These are phyloP conservation scores for Blastomyces emzantsi DNA, from an alignment of 2,329 filamentous ascomycete species.

Conservation along the genomic window DNA sequence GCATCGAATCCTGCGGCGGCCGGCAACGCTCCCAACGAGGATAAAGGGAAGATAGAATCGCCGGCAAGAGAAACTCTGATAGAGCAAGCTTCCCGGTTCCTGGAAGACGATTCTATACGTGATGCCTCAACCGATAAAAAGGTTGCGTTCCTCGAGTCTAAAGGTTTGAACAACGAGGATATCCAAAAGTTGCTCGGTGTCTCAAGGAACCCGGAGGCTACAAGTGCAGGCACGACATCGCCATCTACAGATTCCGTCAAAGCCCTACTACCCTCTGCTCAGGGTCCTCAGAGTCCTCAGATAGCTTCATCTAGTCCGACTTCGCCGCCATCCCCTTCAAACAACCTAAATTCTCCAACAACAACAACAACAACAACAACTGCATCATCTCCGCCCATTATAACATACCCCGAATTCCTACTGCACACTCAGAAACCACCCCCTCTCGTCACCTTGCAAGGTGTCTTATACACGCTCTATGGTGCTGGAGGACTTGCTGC, in stretches of 20 bases:
- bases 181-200: slow-evolving; percentile 57
- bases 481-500: slow-evolving; percentile 47
- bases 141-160: slow-evolving; percentile 64
- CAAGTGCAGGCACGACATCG: slow-evolving; percentile 15
- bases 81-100: slow-evolving; percentile 64
- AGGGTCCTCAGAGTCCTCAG: background rate
- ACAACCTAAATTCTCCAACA: background rate
- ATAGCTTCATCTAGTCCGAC: background rate
- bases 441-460: slow-evolving; percentile 50
- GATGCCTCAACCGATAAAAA: slow-evolving; percentile 63
- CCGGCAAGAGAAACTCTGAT: slow-evolving; percentile 31
- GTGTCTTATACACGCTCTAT: slow-evolving; percentile 49
- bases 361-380: slow-evolving; percentile 5
- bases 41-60: slow-evolving; percentile 17
- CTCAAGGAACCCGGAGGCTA: slow-evolving; percentile 26
- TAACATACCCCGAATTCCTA: slow-evolving; percentile 59
- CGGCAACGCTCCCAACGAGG: slow-evolving; percentile 11
- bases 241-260: slow-evolving; percentile 5
- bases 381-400: slow-evolving; percentile 45
- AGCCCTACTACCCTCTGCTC: background rate
- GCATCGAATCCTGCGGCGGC: slow-evolving; percentile 31
- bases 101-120: slow-evolving; percentile 64
- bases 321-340: background rate
- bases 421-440: slow-evolving; percentile 50
- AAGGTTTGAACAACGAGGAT: slow-evolving; percentile 59